Conservation (phyloP, 495 filamentous ascomycete species). For the Penicillium macrosclerotiorum region DNA sequence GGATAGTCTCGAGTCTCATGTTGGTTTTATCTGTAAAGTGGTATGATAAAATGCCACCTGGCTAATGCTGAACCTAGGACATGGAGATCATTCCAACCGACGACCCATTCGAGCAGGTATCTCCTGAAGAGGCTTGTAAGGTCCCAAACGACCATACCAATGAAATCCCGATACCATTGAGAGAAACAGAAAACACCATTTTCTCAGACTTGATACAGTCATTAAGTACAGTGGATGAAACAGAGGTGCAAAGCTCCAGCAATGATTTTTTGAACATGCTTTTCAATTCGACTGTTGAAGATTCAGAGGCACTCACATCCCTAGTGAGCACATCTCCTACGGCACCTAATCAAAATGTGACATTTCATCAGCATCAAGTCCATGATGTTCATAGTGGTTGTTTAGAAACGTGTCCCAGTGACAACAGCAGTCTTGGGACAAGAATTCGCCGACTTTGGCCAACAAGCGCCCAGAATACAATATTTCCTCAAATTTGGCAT, state of each 20-base stretch:
- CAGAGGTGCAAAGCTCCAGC: no score
- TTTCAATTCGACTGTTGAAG: not conserved
- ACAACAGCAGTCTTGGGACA: no score
- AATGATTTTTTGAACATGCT: not conserved
- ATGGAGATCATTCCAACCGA: not conserved
- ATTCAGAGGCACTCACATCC: no score
- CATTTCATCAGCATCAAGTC: no score
- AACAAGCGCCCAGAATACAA: not conserved
- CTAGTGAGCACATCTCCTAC: no score
- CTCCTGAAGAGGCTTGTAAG: not conserved
- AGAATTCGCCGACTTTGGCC: conserved; percentile 3
- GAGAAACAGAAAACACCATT: not conserved
- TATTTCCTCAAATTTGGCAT: not conserved
- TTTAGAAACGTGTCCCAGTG: no score
- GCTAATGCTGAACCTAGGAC: no score
- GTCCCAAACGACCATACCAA: not conserved
- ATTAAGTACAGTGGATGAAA: no score
- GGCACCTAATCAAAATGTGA: no score
- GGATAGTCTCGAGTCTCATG: not conserved
- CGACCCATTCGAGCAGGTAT: not conserved
- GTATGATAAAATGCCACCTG: no score
- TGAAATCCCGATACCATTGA: not conserved
- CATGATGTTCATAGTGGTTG: no score
- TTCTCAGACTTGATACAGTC: no score
- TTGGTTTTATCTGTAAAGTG: not conserved